These are phyloP conservation scores for Gloeopeniophorella convolvens DNA, from an alignment of 768 basidiomycete species.

Conservation along the genomic window DNA sequence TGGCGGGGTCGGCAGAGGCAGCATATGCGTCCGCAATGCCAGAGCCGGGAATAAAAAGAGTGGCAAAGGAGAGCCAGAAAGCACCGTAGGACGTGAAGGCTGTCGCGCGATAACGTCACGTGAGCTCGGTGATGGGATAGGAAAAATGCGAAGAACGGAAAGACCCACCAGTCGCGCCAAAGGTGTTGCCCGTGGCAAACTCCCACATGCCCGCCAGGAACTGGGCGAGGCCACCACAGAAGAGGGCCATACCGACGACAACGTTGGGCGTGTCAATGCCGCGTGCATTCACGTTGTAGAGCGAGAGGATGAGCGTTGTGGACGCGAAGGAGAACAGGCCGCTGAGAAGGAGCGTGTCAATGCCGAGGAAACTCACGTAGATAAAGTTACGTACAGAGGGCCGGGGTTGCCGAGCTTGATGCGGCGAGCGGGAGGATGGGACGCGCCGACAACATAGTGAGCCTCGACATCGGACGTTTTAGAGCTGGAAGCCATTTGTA, in stretches of 20 bases:
- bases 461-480: constrained; percentile 11
- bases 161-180: constrained; percentile 64
- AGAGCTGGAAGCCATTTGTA: constrained; percentile 7
- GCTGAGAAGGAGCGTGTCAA: constrained; percentile 60
- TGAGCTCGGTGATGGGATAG: too few relatives aligned
- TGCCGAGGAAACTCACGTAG: constrained; percentile 66
- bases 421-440: not conserved
- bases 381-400: constrained; percentile 38
- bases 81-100: constrained; percentile 81
- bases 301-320: constrained; percentile 73
- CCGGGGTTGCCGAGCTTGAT: constrained; percentile 39
- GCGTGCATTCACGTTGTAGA: constrained; percentile 65
- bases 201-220: constrained; percentile 86
- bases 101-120: too few relatives aligned
- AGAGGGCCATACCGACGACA: constrained; percentile 82
- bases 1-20: constrained; percentile 18
- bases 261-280: constrained; percentile 53
- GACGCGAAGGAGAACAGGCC: constrained; percentile 82
- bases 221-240: constrained; percentile 79
- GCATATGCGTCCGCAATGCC: constrained; percentile 55
- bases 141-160: constrained; percentile 1
- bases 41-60: constrained; percentile 61
- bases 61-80: constrained; percentile 83
- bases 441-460: too few relatives aligned
- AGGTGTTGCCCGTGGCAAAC: constrained; percentile 49